Conservation (phyloP, 1,284 basidiomycete genomes). For the Flammula alnicola region DNA sequence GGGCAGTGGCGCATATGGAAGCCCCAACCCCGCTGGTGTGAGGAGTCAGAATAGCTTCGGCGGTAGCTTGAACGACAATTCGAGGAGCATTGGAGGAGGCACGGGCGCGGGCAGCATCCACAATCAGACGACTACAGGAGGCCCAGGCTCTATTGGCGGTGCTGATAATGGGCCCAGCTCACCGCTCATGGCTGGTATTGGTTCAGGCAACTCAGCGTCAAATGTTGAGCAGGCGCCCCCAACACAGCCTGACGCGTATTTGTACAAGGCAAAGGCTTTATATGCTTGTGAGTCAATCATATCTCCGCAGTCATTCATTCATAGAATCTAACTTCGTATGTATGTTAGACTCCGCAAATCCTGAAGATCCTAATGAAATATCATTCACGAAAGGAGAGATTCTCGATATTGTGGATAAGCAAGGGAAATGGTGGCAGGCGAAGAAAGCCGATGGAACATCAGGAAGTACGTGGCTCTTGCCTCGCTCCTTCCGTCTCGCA, state of each 20-base stretch:
- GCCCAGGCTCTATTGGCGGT: constrained; percentile 49
- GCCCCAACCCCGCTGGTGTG: constrained; percentile 48
- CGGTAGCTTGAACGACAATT: constrained; percentile 51
- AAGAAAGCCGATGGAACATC: constrained; percentile 81
- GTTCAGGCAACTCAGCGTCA: constrained; percentile 47
- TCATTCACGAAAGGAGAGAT: constrained; percentile 94
- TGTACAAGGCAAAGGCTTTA: constrained; percentile 84
- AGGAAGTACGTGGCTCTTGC: constrained; percentile 73
- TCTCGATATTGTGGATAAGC: constrained; percentile 92
- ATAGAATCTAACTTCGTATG: constrained; percentile 21
- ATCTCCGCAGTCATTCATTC: constrained; percentile 16
- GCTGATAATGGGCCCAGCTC: constrained; percentile 57
- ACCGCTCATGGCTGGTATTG: constrained; percentile 70
- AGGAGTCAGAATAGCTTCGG: constrained; percentile 71
- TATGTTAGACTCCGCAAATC: constrained; percentile 78
- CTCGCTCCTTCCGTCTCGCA: constrained; percentile 8
- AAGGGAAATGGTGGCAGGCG: constrained; percentile 97
- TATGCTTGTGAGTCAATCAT: constrained; percentile 75
- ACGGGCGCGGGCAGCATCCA: constrained; percentile 47
- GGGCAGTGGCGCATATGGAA: constrained; percentile 42
- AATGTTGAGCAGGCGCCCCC: constrained; percentile 28
- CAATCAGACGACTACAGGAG: constrained; percentile 43
- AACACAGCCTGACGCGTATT: constrained; percentile 51
- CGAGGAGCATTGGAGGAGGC: constrained; percentile 47
- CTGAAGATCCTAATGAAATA: constrained; percentile 96